These are phyloP conservation scores for Lipomyces yamadae DNA, from an alignment of 805 yeast genomes.

Conservation along the genomic window DNA sequence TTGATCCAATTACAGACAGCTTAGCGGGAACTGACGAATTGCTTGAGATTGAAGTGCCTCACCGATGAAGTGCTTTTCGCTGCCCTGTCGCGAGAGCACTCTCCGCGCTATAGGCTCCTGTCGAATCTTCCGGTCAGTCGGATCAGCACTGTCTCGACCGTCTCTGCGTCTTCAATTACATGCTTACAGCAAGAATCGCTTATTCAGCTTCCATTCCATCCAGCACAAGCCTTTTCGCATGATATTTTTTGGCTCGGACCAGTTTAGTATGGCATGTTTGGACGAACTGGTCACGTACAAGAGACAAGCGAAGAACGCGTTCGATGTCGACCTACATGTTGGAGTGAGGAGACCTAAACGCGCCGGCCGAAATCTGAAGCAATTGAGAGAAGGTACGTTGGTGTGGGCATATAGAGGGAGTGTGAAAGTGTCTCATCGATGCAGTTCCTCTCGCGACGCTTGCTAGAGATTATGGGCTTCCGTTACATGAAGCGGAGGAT, in stretches of 20 bases:
- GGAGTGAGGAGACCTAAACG: constrained; percentile 65
- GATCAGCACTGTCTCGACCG: not conserved
- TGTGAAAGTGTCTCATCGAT: constrained; percentile 32
- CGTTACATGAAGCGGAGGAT: constrained; percentile 59
- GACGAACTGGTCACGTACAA: constrained; percentile 38
- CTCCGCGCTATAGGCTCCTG: not conserved
- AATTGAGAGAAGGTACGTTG: constrained; percentile 58
- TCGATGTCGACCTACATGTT: constrained; percentile 54
- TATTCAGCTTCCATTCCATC: not conserved
- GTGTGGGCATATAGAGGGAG: constrained; percentile 48
- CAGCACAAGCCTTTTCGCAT: constrained; percentile 40
- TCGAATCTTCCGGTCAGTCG: not conserved
- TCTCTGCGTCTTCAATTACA: not conserved
- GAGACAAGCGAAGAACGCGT: constrained; percentile 15
- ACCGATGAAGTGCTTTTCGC: not conserved
- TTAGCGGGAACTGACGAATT: not conserved
- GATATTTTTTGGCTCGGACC: constrained; percentile 79
- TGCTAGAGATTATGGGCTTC: constrained; percentile 39
- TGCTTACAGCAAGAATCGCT: not conserved
- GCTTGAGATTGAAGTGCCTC: not conserved
- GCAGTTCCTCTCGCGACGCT: constrained; percentile 26
- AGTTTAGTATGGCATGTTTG: constrained; percentile 64
- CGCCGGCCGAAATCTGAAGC: constrained; percentile 60
- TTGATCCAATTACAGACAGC: not conserved
- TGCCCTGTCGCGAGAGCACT: not conserved